Conservation (phyloP, 2,329 filamentous ascomycete species). For the Leptographium flavum region DNA sequence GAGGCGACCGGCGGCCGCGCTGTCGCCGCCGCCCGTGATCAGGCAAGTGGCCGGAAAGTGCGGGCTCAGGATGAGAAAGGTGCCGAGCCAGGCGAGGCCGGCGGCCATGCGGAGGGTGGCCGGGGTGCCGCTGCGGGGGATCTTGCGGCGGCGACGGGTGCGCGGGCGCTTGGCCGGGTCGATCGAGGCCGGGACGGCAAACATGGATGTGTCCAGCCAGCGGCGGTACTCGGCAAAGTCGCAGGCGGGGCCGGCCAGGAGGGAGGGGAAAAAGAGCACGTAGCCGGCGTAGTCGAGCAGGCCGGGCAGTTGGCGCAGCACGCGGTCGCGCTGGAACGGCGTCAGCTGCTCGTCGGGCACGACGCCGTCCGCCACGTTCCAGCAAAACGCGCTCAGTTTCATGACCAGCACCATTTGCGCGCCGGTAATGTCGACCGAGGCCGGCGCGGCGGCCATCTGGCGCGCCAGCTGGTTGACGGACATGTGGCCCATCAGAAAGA, state of each 20-base stretch:
- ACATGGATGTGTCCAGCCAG: conserved; percentile 92
- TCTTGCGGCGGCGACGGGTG: conserved; percentile 79
- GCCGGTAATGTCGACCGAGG: conserved; percentile 72
- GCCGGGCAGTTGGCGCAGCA: conserved; percentile 58
- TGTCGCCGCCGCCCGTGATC: conserved; percentile 33
- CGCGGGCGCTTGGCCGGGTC: conserved; percentile 75
- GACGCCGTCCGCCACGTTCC: conserved; percentile 91
- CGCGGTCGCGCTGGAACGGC: conserved; percentile 72
- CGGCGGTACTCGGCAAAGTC: conserved; percentile 86
- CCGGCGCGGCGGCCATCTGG: conserved; percentile 53
- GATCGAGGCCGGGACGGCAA: conserved; percentile 67
- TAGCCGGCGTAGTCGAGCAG: conserved; percentile 78
- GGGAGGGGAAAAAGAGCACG: conserved; percentile 85
- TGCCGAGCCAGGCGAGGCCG: conserved; percentile 66
- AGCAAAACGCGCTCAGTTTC: conserved; percentile 93
- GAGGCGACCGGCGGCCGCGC: conserved; percentile 53
- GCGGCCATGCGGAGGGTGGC: conserved; percentile 60
- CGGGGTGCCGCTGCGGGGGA: conserved; percentile 78
- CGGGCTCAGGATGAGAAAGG: conserved; percentile 54
- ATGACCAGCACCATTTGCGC: conserved; percentile 98
- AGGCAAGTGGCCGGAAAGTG: conserved; percentile 40
- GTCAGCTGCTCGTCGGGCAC: conserved; percentile 68
- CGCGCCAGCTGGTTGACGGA: conserved; percentile 77
- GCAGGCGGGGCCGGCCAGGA: conserved; percentile 84
- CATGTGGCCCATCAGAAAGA: conserved; percentile 93